Evolutionary conservation across 106 monocot species (phyloP).

Genomic region (Phalaenopsis equestris): DNA sequence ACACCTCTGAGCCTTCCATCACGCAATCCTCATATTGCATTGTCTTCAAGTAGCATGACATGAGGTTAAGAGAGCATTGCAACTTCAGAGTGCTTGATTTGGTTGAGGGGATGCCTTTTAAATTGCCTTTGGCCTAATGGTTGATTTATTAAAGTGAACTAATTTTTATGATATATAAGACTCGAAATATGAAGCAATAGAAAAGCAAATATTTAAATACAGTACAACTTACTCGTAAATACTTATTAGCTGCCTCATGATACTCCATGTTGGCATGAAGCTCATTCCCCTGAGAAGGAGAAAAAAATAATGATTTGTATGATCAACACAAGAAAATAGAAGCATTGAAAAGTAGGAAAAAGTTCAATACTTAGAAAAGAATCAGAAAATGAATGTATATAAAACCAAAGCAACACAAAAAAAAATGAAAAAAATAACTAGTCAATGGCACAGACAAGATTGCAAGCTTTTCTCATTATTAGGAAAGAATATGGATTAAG

Average conservation of each 20-base stretch:
- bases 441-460: background rate
- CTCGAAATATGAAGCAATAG: background rate
- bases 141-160: background rate
- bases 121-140: constrained; percentile 80
- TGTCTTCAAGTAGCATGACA: constrained; percentile 92
- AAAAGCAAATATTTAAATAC: background rate
- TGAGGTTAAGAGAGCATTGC: constrained; percentile 89
- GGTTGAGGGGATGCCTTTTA: constrained; percentile 57
- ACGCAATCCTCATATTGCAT: constrained; percentile 77
- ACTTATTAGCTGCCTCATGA: constrained; percentile 74
- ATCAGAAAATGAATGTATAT: background rate
- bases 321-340: background rate
- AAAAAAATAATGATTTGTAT: background rate
- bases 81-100: constrained; percentile 54
- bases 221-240: constrained; percentile 50
- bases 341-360: background rate
- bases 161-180: background rate
- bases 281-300: constrained; percentile 65
- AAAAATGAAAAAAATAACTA: background rate
- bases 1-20: constrained; percentile 85
- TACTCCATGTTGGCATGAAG: constrained; percentile 57
- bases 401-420: background rate
- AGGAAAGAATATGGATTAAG: background rate
- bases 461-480: background rate
- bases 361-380: background rate